Evolutionary conservation across 2,329 filamentous ascomycete species (phyloP).

Genomic region (Hypoxylon sp.): DNA sequence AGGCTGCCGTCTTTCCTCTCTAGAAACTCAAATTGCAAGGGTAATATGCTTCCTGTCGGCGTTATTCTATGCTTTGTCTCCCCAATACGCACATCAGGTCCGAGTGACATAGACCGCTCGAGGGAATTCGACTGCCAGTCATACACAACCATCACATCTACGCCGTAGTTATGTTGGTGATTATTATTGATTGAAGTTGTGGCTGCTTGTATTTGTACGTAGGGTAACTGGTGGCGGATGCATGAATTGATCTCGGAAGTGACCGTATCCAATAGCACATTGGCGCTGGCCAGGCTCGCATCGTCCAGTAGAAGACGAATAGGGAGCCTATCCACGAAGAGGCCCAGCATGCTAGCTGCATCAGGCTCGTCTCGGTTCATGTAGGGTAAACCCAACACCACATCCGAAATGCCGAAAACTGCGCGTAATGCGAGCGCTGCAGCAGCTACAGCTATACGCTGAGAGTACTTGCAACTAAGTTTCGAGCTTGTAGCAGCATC

Average conservation of each 20-base stretch:
- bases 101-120: constrained; percentile 16
- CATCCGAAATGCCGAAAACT: neutral
- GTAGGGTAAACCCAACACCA: constrained; percentile 26
- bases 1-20: constrained; percentile 19
- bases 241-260: neutral
- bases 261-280: neutral
- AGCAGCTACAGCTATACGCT: neutral
- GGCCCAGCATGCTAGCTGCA: constrained; percentile 27
- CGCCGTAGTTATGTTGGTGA: constrained; percentile 15
- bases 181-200: neutral
- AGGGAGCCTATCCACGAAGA: constrained; percentile 28
- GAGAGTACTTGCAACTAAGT: neutral
- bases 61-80: constrained; percentile 3
- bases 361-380: constrained; percentile 31
- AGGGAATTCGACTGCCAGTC: constrained; percentile 28
- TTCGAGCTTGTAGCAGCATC: neutral
- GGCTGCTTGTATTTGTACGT: neutral
- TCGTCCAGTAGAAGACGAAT: neutral
- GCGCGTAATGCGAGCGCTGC: neutral
- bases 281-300: neutral
- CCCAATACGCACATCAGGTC: neutral
- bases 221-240: neutral
- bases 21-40: constrained; percentile 14
- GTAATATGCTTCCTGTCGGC: constrained; percentile 12
- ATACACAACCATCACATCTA: constrained; percentile 28